Percentiles rank a stretch among this genome's conserved stretches.
Conservation (phyloP, 176 grass and related monocot species). For the Saccharum spontaneum region DNA sequence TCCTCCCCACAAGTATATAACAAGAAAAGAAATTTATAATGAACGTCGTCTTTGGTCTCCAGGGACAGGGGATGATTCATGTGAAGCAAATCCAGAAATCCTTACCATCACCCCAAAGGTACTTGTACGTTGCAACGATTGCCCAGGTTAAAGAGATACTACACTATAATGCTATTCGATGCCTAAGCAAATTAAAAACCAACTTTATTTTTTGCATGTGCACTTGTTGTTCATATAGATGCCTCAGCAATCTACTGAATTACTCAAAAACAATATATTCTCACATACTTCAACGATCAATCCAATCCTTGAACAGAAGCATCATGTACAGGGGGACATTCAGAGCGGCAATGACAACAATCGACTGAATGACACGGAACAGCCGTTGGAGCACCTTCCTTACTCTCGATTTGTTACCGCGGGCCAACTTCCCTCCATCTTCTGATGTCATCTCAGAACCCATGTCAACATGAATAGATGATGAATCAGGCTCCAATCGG, state of each 20-base stretch:
- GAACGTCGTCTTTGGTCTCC: not conserved
- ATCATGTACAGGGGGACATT: slow-evolving; percentile 98
- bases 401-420: slow-evolving; percentile 49
- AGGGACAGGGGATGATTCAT: not conserved
- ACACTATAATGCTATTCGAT: not conserved
- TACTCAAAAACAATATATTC: not conserved
- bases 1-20: not conserved
- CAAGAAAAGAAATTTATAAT: not conserved
- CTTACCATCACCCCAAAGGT: not conserved
- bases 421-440: slow-evolving; percentile 51
- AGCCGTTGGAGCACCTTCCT: slow-evolving; percentile 65
- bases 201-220: slow-evolving; percentile 4
- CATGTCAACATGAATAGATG: slow-evolving; percentile 71
- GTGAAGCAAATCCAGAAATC: not conserved
- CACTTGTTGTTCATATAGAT: not conserved
- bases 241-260: slow-evolving; percentile 1
- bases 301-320: slow-evolving; percentile 97
- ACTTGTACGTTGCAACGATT: not conserved
- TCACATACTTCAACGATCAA: slow-evolving; percentile 51
- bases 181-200: not conserved
- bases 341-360: slow-evolving; percentile 66
- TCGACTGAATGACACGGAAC: slow-evolving; percentile 73
- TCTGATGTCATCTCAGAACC: slow-evolving; percentile 48
- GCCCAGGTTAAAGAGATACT: not conserved
- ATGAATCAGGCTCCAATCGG: slow-evolving; percentile 50